phyloP scores from a whole-genome alignment of 2,329 filamentous ascomycete species.

The Fusarium pseudonygamai region DNA sequence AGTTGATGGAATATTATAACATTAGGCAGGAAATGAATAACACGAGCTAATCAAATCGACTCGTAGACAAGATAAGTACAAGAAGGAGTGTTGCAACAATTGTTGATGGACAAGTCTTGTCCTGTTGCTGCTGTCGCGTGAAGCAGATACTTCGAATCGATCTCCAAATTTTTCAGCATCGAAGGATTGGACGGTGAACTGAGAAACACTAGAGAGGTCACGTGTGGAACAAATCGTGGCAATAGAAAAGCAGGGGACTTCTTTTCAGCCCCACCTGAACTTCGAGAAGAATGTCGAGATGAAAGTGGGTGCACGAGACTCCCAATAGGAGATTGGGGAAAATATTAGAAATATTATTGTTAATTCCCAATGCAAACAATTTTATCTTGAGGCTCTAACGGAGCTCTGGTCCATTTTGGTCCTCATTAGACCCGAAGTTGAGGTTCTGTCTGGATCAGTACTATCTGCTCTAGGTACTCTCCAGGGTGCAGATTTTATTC shows the following conservation, averaged over 20 bases:
- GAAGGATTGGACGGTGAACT: slow-evolving; percentile 14
- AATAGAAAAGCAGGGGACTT: slow-evolving; percentile 11
- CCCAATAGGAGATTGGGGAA: neutral
- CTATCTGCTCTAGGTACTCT: neutral
- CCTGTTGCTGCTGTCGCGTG: slow-evolving; percentile 39
- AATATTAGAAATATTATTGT: neutral
- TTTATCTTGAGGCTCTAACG: too few relatives aligned
- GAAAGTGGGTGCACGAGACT: neutral
- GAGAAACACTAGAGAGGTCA: slow-evolving; percentile 25
- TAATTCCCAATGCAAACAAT: accelerated
- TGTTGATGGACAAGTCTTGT: slow-evolving; percentile 28
- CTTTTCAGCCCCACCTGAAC: slow-evolving; percentile 4
- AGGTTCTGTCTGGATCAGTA: neutral
- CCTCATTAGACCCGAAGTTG: neutral
- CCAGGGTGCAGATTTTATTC: neutral
- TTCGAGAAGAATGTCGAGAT: neutral
- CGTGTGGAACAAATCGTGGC: slow-evolving; percentile 25
- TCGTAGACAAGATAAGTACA: slow-evolving; percentile 2
- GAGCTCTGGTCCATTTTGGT: neutral
- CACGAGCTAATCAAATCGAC: neutral
- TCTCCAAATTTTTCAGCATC: slow-evolving; percentile 45
- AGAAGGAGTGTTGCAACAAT: slow-evolving; percentile 7
- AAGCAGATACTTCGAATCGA: slow-evolving; percentile 28
- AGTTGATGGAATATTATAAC: slow-evolving; percentile 34
- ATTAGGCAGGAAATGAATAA: slow-evolving; percentile 28